Conservation (phyloP, 345 rosid species). For the Xanthoceras sorbifolium region DNA sequence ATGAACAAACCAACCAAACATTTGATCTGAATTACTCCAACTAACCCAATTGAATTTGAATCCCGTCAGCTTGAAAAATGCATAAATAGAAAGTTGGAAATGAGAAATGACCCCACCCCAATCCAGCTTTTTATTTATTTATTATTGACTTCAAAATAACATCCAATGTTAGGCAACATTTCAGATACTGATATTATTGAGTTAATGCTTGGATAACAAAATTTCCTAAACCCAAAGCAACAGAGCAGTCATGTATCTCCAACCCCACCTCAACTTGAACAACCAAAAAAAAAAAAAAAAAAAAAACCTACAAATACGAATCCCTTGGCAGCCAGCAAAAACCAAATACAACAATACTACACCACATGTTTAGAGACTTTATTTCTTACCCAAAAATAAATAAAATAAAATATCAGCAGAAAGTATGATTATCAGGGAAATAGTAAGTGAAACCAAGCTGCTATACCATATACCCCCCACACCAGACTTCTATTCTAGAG, state of each 20-base stretch:
- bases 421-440: background rate
- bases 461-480: constrained; percentile 26
- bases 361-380: background rate
- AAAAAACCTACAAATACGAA: background rate
- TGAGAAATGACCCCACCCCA: constrained; percentile 8
- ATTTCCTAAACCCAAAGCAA: background rate
- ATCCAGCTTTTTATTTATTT: constrained; percentile 21
- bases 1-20: background rate
- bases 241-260: background rate
- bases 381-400: background rate
- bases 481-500: constrained; percentile 12
- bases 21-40: background rate
- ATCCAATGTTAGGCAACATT: background rate
- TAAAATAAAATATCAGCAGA: background rate
- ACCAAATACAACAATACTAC: background rate
- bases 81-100: background rate
- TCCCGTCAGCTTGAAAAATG: background rate
- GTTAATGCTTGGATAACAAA: background rate
- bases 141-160: constrained; percentile 1
- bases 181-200: background rate
- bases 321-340: constrained; percentile 3
- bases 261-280: background rate
- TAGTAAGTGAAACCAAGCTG: background rate
- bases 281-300: no score
- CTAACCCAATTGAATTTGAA: background rate